These are phyloP conservation scores for Termitomyces titanicus DNA, from an alignment of 768 basidiomycete species.

Conservation along the genomic window DNA sequence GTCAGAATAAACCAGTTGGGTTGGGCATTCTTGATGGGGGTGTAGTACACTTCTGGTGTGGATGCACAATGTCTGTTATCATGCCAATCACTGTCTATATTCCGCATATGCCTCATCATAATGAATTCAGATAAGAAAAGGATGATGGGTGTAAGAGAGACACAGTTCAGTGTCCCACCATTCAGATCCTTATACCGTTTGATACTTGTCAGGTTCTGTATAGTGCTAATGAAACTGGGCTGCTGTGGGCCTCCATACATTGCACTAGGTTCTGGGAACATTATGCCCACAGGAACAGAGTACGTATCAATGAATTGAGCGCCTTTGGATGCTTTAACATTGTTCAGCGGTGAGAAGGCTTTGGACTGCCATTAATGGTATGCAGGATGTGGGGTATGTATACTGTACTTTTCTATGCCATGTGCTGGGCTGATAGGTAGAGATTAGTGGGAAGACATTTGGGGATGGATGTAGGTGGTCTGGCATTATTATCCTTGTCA, in stretches of 20 bases:
- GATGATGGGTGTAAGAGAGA: constrained; percentile 52
- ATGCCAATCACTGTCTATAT: constrained; percentile 40
- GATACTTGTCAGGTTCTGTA: constrained; percentile 45
- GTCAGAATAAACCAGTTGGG: constrained; percentile 49
- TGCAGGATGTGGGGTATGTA: too few relatives aligned
- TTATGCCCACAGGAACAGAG: constrained; percentile 53
- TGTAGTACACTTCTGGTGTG: constrained; percentile 50
- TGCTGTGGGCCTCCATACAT: constrained; percentile 61
- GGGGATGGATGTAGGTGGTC: constrained; percentile 34
- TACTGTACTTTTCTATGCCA: too few relatives aligned
- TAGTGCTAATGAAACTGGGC: constrained; percentile 41
- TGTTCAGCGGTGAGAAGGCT: constrained; percentile 43
- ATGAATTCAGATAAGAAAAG: background rate
- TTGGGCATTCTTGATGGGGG: constrained; percentile 44
- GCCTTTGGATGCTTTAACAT: constrained; percentile 40
- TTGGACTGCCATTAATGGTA: constrained; percentile 46
- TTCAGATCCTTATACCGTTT: constrained; percentile 46
- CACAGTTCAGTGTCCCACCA: constrained; percentile 52
- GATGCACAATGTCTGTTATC: constrained; percentile 50
- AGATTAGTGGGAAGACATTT: constrained; percentile 41
- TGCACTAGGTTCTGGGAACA: constrained; percentile 35
- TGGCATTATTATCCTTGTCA: too few relatives aligned
- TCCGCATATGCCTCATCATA: background rate
- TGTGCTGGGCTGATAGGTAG: too few relatives aligned
- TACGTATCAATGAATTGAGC: constrained; percentile 43